Base-by-base conservation (phyloP, 345 rosid genomes). In the Bruguiera parviflora region DNA sequence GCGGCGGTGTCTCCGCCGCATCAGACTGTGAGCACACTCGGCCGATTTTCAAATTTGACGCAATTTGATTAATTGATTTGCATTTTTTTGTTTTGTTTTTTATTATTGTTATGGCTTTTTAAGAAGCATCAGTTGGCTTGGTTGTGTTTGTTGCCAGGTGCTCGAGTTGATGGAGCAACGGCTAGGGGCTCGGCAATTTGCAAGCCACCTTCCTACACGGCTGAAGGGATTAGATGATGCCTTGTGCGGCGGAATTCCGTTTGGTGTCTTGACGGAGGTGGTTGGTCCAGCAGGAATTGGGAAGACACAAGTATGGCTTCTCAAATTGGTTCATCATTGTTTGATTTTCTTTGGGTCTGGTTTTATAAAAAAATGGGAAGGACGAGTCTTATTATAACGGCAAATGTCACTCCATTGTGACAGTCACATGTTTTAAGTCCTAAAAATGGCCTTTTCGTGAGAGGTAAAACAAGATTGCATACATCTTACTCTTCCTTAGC, bases 271-370 rank as follows among this genome's bases (percentile, higher is more conserved):
- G 43, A 90, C 97, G 0, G 96, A 92, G 78, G 31, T 92, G 66
- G 96, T 90, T 25, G 96, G 98, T 63, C 93, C 96, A 0, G 78
- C 98, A 71, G 98, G 96, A 61, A 89, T 87, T 19, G 98, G 98
- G 25, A 92, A 92, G 80, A 90, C 96, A 19, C 96, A 92, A 71
- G 92, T 84, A 79, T 37, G 69, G 8, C 15, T 18, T 25, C 25
- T 25, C 28, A 60, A 31, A 5, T 31, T 9, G 19, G 22, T 57
- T 31, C 28, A 39, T 33, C 25, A 8, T 60, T 59, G 1, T 16
- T 53, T 24, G 20, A 29, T 35, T 33, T 49, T 11, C 35, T 49
- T 29, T 63, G 20, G 5, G 6, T 21, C 28, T 71, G 19, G 28
- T 61, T 8, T 18, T 5, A 32, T 32, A 32, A 24, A 13, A 13